Conservation (phyloP, 257 asterid genomes). For the Solanum pennellii region DNA sequence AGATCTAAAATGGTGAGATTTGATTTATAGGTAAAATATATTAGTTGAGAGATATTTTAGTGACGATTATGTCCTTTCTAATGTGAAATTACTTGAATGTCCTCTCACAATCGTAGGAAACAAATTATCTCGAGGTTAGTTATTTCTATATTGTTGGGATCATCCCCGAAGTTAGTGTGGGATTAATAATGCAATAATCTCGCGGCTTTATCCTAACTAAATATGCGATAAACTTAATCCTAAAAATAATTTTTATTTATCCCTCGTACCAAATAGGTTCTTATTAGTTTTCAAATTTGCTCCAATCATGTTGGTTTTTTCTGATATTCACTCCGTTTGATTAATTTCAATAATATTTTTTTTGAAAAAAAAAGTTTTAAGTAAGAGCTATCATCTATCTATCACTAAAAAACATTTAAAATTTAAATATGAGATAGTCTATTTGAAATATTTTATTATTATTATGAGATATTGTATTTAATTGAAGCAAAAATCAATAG, state of each 20-base stretch:
- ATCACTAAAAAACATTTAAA: too few species aligned
- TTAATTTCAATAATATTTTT: not conserved
- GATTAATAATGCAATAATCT: not conserved
- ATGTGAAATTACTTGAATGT: not conserved
- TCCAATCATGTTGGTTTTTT: not conserved
- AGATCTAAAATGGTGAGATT: not conserved
- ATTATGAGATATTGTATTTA: not conserved
- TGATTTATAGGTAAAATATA: not conserved
- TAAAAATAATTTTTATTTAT: too few species aligned
- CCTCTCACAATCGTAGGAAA: not conserved
- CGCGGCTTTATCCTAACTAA: too few species aligned
- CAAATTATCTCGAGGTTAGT: too few species aligned
- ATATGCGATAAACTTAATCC: too few species aligned
- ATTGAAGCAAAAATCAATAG: not conserved
- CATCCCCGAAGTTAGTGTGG: not conserved
- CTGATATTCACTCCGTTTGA: not conserved
- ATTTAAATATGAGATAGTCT: not conserved
- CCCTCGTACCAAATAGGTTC: too few species aligned
- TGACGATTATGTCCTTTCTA: not conserved
- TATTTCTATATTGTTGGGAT: too few species aligned
- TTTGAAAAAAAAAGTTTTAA: accelerated
- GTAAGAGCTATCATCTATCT: not conserved
- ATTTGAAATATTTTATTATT: not conserved
- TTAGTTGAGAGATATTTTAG: not conserved
- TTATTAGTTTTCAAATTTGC: not conserved